Conservation (phyloP, 495 filamentous ascomycete species). For the Aspergillus conjunctus region DNA sequence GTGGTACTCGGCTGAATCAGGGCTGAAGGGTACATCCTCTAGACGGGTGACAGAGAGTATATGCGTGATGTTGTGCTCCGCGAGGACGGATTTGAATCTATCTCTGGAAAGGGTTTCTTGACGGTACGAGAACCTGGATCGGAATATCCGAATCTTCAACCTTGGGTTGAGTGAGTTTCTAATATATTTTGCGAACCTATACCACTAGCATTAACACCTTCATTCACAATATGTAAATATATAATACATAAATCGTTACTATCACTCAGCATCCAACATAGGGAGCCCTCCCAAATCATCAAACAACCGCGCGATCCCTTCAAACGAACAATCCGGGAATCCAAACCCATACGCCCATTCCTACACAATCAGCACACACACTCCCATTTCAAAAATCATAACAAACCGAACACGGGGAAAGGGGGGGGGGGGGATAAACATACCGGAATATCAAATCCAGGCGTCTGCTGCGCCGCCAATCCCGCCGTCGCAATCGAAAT, state of each 20-base stretch:
- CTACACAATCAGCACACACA: conserved; percentile 8
- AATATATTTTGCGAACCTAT: too few relatives aligned
- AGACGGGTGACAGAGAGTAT: conserved; percentile 10
- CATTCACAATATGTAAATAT: background rate
- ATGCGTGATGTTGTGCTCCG: conserved; percentile 4
- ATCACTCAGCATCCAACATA: conserved; percentile 30
- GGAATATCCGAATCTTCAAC: too few relatives aligned
- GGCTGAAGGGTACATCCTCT: background rate
- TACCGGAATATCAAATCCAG: conserved; percentile 39
- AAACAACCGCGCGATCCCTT: conserved; percentile 43
- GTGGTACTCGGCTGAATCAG: background rate
- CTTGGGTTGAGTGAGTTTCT: too few relatives aligned
- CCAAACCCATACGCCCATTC: conserved; percentile 48
- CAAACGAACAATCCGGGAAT: conserved; percentile 46
- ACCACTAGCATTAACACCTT: background rate
- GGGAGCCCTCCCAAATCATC: conserved; percentile 41
- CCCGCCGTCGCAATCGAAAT: background rate
- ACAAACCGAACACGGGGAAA: background rate
- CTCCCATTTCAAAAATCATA: background rate
- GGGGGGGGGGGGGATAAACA: conserved; percentile 15
- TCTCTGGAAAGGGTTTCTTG: too few relatives aligned
- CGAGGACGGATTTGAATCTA: background rate
- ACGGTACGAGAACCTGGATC: too few relatives aligned
- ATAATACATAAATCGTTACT: background rate
- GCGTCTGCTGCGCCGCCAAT: background rate